Percentiles rank a stretch among this genome's conserved stretches.
Conservation (phyloP, 495 filamentous ascomycete genomes). For the Poronia punctata region DNA sequence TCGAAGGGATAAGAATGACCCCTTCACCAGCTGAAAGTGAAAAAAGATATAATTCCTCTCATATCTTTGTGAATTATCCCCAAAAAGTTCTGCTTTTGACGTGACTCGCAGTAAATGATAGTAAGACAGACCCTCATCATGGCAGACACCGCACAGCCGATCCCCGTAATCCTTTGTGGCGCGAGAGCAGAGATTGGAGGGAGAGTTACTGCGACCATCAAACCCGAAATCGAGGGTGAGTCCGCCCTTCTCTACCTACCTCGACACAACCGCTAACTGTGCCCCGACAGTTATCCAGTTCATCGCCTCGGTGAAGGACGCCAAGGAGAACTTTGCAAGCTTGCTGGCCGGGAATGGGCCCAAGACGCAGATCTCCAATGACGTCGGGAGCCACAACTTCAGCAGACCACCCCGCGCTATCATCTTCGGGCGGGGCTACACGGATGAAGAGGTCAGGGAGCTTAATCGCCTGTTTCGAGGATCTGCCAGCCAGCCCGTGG, state of each 20-base stretch:
- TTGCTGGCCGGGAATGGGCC: neutral
- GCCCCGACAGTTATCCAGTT: neutral
- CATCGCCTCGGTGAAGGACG: neutral
- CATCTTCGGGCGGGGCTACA: constrained; percentile 28
- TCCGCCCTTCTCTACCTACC: neutral
- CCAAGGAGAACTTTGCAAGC: neutral
- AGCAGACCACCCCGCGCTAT: constrained; percentile 22
- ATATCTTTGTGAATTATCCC: too few species aligned
- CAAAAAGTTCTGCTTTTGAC: too few species aligned
- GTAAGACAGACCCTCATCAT: too few species aligned
- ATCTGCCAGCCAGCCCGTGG: too few species aligned
- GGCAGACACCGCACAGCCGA: too few species aligned
- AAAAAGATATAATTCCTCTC: too few species aligned
- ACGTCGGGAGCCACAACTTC: constrained; percentile 28
- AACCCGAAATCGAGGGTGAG: neutral
- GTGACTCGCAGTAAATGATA: too few species aligned
- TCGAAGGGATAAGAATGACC: too few species aligned
- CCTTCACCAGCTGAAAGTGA: too few species aligned
- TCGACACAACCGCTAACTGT: neutral
- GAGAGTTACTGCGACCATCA: neutral
- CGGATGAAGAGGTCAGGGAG: constrained; percentile 14
- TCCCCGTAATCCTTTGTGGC: too few species aligned
- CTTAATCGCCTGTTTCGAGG: constrained; percentile 9
- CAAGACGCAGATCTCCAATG: constrained; percentile 12
- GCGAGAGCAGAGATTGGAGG: neutral